A percentile compares a stretch with the other conserved stretches of the same genome.
Conservation (phyloP, 2,329 filamentous ascomycete species). For the Fusarium keratoplasticum region DNA sequence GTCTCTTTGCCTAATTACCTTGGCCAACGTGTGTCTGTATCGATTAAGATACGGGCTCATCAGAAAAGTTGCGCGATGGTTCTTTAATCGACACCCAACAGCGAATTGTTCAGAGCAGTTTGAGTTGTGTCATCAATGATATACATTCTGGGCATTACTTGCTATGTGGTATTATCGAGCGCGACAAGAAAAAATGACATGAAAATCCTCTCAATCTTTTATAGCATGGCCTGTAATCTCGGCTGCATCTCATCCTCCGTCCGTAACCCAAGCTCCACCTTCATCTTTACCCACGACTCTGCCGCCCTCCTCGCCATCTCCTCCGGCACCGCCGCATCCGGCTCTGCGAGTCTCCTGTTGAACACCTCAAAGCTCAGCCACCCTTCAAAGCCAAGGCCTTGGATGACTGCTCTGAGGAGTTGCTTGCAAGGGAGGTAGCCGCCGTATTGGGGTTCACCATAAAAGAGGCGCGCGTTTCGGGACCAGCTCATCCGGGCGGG, state of each 20-base stretch:
- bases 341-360: conserved; percentile 48
- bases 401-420: conserved; percentile 70
- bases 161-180: background rate
- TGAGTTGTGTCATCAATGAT: background rate
- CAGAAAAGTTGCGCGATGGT: background rate
- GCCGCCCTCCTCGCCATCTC: conserved; percentile 67
- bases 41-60: background rate
- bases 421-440: conserved; percentile 76
- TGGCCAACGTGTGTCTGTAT: background rate
- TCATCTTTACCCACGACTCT: conserved; percentile 63
- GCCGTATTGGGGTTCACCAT: conserved; percentile 67
- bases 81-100: no score
- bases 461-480: conserved; percentile 73
- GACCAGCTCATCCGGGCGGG: conserved; percentile 79
- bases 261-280: conserved; percentile 50
- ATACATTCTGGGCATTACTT: background rate
- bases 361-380: conserved; percentile 81
- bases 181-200: background rate
- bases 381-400: conserved; percentile 73
- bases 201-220: background rate
- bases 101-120: background rate
- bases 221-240: conserved; percentile 51
- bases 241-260: conserved; percentile 40
- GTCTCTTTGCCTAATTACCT: background rate
- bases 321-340: conserved; percentile 72